Base-by-base conservation (phyloP, 2,329 filamentous ascomycete species). In the Sphaerulina vaccinii region DNA sequence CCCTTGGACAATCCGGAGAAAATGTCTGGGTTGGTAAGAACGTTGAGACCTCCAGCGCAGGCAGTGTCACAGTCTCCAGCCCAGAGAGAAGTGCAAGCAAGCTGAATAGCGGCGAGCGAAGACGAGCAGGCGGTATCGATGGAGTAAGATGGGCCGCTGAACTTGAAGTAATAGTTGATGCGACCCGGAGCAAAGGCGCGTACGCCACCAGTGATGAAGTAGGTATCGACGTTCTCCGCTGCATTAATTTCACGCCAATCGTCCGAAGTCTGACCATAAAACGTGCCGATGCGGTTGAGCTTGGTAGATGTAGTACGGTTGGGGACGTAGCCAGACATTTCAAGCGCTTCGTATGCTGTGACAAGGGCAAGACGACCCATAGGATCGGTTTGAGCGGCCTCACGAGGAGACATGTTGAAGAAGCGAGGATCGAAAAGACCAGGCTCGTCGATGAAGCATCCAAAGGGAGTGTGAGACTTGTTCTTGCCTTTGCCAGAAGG, bases 391-490 rank as follows among this genome's bases (percentile, higher is more conserved):
- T 90, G 86, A 45, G 83, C 81, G 22, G 88, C 88, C 70, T 92
- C 87, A 61, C 86, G 82, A 5, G 87, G 87, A 29, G 87, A 90
- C 84, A 92, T 90, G 70, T 90, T 90, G 79, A 92, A 92, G 72
- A 92, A 91, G 1, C 85, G 78, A n/a, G 86, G 84, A 62, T 92
- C 88, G 64, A 92, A 92, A 41, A 86, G 75, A 49, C 86, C 86
- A 0, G 87, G 87, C 55, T 90, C 80, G 56, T 89, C 83, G 59
- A 89, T 80, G 72, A 84, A 90, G 72, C 86, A 88, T 13, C 87
- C 87, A 61, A 83, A 89, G 2, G 84, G 85, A 1, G 86, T 89
- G 69, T 88, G 84, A 48, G 82, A 87, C 52, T 87, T 90, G 73
- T 90, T 91, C 68, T 84, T 84, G 24, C 75, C 78, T 69, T 89